Evolutionary conservation across 805 yeast genomes (phyloP), one percentile per base, ranked within the genome.

Genomic region (Yamadazyma philogaea): DNA sequence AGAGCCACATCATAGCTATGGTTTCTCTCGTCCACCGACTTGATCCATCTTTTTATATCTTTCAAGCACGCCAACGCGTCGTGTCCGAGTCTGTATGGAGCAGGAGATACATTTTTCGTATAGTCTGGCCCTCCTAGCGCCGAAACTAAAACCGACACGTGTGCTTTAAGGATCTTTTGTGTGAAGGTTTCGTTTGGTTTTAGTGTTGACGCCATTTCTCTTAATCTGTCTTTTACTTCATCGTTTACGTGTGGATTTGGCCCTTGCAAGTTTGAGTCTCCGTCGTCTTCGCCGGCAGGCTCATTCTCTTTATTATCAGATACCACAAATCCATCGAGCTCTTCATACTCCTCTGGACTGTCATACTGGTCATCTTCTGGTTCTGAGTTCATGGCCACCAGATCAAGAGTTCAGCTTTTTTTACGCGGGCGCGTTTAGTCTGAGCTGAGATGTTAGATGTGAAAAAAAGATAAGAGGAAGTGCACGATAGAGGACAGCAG

Each of bases 71-170:
- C 89, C 42, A 78, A 60, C 2, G 95, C 95, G 55, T 91, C 97
- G 45, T 84, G 88, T 8, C 98, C 98, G 2, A 90, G 72, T 46
- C 78, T 79, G 55, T 93, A 93, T 0, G 80, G 79, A 0, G 75
- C 71, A 3, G 75, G 73, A 1, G 63, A 59, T 2, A 57, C 48
- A 5, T 35, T 28, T 0, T 82, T 68, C 1, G 82, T 63, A 37
- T 82, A 78, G 61, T 90, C 96, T 0, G 82, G 77, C 1, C 97
- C 98, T 41, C 99, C 99, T 2, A 91, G 72, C 0, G 98, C 96
- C 3, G 96, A 79, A 3, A 89, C 87, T 30, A 90, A 71, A 33
- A 87, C 79, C 11, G 90, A 77, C 24, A 91, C 83, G 60, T 87
- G 88, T 0, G 93, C 87, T 48, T 75, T 74, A 30, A 83, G 61